Evolutionary conservation across 257 asterid species (phyloP).

Genomic region (Fraxinus cuspidata): DNA sequence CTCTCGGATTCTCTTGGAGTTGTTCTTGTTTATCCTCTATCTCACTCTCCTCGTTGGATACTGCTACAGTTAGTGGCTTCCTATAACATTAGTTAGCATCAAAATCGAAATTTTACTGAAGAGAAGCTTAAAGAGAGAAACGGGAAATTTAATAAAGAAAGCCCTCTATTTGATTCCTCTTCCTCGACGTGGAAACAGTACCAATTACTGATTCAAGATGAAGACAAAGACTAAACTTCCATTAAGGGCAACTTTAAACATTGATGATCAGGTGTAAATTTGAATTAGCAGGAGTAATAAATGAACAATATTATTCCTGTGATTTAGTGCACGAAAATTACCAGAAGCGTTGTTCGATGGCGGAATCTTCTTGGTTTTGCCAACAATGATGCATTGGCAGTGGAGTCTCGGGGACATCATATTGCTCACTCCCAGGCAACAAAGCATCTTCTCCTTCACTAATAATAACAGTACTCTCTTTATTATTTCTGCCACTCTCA

Average conservation of each 20-base stretch:
- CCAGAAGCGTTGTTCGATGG: constrained; percentile 50
- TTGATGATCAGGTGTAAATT: too few species aligned
- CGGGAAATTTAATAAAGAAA: neutral
- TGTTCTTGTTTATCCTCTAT: constrained; percentile 38
- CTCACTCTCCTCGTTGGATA: constrained; percentile 54
- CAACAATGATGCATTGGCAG: constrained; percentile 50
- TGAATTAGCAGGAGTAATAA: neutral
- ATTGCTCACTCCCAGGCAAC: constrained; percentile 49
- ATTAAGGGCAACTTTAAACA: neutral
- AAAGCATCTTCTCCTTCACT: constrained; percentile 30
- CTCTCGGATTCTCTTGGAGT: constrained; percentile 27
- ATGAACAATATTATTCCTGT: neutral
- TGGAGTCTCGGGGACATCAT: constrained; percentile 36
- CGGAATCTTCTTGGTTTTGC: constrained; percentile 61
- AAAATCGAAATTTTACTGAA: neutral
- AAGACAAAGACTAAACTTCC: too few species aligned
- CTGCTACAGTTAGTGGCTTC: constrained; percentile 49
- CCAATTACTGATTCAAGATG: too few species aligned
- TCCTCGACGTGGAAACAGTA: too few species aligned
- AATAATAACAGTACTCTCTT: neutral
- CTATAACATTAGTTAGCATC: constrained; percentile 42
- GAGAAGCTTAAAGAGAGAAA: neutral
- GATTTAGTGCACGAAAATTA: constrained; percentile 33
- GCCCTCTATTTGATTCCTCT: neutral
- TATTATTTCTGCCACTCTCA: constrained; percentile 7